Base-by-base conservation (phyloP, 2,329 filamentous ascomycete genomes). In the Ascochyta rabiei region DNA sequence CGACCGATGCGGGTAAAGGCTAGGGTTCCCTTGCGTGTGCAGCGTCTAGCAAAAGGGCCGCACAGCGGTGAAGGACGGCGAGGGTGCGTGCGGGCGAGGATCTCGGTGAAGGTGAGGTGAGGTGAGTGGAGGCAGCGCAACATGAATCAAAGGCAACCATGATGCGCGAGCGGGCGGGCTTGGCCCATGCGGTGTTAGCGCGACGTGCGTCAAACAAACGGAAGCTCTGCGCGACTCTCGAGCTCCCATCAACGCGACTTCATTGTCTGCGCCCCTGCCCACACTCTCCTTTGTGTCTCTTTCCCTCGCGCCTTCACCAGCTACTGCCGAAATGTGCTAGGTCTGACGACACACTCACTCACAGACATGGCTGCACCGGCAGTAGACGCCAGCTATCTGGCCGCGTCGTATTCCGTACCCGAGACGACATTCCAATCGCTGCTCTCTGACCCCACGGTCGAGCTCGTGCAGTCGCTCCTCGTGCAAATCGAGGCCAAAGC, bases 381-480 rank as follows among this genome's bases (percentile, higher is more conserved):
- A 62, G 77, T 92, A 69, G 89, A 93, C 78, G 79, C 88, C 63
- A 84, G 83, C 76, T 91, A 90, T 77, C 79, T 93, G 67, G 86
- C 89, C 73, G 82, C 85, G 73, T 88, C 90, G 70, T 84, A 89
- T 68, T 83, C 84, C 70, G 78, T 93, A 72, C 83, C 88, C 24
- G 83, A 90, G 76, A 79, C 82, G 18, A 85, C 83, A 23, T 73
- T 93, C 43, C 78, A 82, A 42, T 80, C 82, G 21, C 76, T 87
- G 64, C 80, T 87, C 35, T 85, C 87, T 53, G 81, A 84, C 34
- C 90, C 90, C 43, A 97, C 92, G 3, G 79, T 83, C 59, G 91
- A 96, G 12, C 85, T 96, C 23, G 89, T 97, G 61, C 83, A 84
- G 54, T 80, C 84, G 37, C 81, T 99, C 47, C 83, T 99, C 35